Conservation (phyloP, 140 eudicot genomes). For the Erigeron philadelphicus region DNA sequence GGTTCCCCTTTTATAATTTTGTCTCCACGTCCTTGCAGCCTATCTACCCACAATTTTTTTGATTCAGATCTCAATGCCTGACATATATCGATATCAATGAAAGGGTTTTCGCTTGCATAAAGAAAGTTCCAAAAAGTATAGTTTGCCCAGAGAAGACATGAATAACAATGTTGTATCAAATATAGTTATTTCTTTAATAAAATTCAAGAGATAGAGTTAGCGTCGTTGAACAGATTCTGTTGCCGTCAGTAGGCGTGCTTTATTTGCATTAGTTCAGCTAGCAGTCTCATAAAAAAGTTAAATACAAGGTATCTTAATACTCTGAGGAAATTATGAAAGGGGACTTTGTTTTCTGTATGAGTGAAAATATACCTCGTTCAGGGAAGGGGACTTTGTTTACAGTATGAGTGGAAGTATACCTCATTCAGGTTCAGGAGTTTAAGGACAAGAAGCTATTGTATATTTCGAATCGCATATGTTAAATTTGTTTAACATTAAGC, state of each 20-base stretch:
- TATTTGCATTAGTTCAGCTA: slow-evolving; percentile 4
- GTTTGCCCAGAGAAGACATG: slow-evolving; percentile 15
- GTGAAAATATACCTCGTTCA: background rate
- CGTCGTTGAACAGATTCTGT: background rate
- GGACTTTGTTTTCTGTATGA: background rate
- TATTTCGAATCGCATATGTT: background rate
- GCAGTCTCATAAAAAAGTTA: background rate
- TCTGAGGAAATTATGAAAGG: background rate
- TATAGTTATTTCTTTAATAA: background rate
- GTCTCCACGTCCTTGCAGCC: slow-evolving; percentile 1
- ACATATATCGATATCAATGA: slow-evolving; percentile 3
- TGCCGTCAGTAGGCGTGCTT: slow-evolving; percentile 14
- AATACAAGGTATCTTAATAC: background rate
- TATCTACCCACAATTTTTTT: slow-evolving; percentile 8
- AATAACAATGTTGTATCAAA: background rate
- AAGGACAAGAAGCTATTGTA: background rate
- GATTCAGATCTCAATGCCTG: slow-evolving; percentile 1
- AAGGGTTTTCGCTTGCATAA: slow-evolving; percentile 15
- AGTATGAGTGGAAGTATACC: too few relatives aligned
- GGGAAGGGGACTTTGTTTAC: background rate
- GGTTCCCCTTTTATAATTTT: background rate
- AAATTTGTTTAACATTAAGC: slow-evolving; percentile 3
- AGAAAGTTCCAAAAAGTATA: background rate
- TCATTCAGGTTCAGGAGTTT: background rate
- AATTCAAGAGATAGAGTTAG: background rate